Percentiles rank a stretch among this genome's conserved stretches.
Conservation (phyloP, 306 rosid genomes). For the Mucuna pruriens region DNA sequence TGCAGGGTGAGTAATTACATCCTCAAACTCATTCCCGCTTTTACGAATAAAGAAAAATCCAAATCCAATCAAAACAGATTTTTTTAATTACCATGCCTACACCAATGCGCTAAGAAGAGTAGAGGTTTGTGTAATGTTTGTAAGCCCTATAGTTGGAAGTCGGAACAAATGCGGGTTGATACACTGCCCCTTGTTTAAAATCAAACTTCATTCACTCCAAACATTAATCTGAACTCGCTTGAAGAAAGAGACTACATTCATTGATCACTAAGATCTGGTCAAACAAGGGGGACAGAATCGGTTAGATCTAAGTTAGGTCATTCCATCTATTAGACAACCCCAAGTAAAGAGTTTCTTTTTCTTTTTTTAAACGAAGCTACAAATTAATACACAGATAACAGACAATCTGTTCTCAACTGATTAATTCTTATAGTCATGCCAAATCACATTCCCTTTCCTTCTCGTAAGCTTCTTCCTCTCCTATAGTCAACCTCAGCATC, state of each 20-base stretch:
- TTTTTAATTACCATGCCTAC: background rate
- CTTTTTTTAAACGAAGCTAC: conserved; percentile 41
- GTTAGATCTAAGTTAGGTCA: conserved; percentile 82
- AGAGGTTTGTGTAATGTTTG: background rate
- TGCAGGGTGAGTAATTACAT: background rate
- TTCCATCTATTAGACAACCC: conserved; percentile 65
- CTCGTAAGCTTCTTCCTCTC: conserved; percentile 87
- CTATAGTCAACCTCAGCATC: conserved; percentile 98
- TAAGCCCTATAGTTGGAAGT: background rate
- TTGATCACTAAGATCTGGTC: conserved; percentile 58
- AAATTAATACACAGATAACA: conserved; percentile 57
- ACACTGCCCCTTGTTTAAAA: background rate
- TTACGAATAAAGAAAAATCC: background rate
- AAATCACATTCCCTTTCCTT: conserved; percentile 62
- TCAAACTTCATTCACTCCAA: conserved; percentile 43
- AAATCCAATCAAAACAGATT: background rate
- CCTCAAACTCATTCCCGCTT: background rate
- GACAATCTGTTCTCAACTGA: conserved; percentile 49
- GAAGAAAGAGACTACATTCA: conserved; percentile 54
- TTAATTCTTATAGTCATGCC: conserved; percentile 60
- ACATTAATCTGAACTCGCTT: conserved; percentile 44
- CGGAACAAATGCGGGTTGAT: conserved; percentile 1
- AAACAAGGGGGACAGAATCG: conserved; percentile 57
- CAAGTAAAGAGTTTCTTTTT: conserved; percentile 41
- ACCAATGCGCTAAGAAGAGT: conserved; percentile 6